A percentile compares a stretch with the other conserved stretches of the same genome.
These are phyloP conservation scores for Aspergillus pseudoglaucus DNA, from an alignment of 2,329 filamentous ascomycete species.

Conservation along the genomic window DNA sequence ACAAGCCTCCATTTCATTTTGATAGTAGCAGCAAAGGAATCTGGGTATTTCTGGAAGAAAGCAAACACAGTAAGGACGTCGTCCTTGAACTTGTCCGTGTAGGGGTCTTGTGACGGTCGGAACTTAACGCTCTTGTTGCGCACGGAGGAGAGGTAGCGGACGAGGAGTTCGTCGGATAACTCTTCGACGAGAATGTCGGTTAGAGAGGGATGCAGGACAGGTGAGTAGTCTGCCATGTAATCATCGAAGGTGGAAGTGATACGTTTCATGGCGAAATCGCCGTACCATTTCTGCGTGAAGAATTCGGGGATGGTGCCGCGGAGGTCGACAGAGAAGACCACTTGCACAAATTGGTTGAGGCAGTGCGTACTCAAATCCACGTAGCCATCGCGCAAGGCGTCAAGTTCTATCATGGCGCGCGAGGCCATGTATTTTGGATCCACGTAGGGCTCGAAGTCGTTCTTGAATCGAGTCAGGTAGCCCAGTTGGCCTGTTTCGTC, in stretches of 20 bases:
- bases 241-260: slow-evolving; percentile 94
- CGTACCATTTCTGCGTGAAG: slow-evolving; percentile 89
- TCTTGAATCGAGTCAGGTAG: slow-evolving; percentile 80
- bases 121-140: slow-evolving; percentile 90
- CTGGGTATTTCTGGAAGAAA: slow-evolving; percentile 70
- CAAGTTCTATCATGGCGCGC: slow-evolving; percentile 65
- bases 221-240: slow-evolving; percentile 81
- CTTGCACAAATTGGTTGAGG: slow-evolving; percentile 74
- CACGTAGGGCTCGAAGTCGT: slow-evolving; percentile 74
- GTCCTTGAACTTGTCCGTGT: slow-evolving; percentile 87
- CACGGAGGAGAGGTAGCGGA: slow-evolving; percentile 74
- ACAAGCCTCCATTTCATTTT: slow-evolving; percentile 91
- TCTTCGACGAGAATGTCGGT: slow-evolving; percentile 91
- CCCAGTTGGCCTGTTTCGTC: slow-evolving; percentile 67
- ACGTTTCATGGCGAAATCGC: slow-evolving; percentile 77
- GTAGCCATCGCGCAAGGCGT: slow-evolving; percentile 77
- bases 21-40: slow-evolving; percentile 64
- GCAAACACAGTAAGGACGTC: slow-evolving; percentile 86
- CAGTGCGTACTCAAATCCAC: slow-evolving; percentile 93
- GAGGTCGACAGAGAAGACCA: slow-evolving; percentile 91
- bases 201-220: slow-evolving; percentile 77
- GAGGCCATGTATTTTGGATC: slow-evolving; percentile 70
- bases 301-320: slow-evolving; percentile 73
- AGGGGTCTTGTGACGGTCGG: slow-evolving; percentile 69
- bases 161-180: slow-evolving; percentile 82